These are phyloP conservation scores for Chalciporus piperatus DNA, from an alignment of 768 basidiomycete species.

Conservation along the genomic window DNA sequence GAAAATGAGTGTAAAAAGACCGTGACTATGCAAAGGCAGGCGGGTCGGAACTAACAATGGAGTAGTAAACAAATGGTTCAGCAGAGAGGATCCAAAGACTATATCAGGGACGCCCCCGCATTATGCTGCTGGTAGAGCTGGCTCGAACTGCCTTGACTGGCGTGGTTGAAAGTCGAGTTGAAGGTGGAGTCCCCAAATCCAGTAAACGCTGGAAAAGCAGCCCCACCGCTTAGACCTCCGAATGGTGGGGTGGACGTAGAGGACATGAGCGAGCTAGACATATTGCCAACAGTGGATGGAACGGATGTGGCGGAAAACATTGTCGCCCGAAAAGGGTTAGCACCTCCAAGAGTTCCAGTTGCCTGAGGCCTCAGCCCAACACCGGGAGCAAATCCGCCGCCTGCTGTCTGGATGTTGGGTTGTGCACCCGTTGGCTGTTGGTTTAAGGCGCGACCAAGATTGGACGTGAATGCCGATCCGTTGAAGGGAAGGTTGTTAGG, in stretches of 20 bases:
- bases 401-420: constrained; percentile 6
- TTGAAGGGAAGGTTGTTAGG: constrained; percentile 15
- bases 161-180: constrained; percentile 19
- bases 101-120: constrained; percentile 49
- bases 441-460: constrained; percentile 28
- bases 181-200: constrained; percentile 24
- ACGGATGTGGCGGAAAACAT: constrained; percentile 44
- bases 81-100: constrained; percentile 13
- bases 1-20: constrained; percentile 1
- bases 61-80: constrained; percentile 1
- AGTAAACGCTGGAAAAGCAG: constrained; percentile 7
- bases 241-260: constrained; percentile 29
- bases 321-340: constrained; percentile 67
- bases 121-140: constrained; percentile 40
- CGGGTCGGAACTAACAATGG: constrained; percentile 3
- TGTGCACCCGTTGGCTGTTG: constrained; percentile 33
- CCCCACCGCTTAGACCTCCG: constrained; percentile 16
- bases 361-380: constrained; percentile 55
- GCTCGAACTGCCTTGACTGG: constrained; percentile 15
- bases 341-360: constrained; percentile 48
- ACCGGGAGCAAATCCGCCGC: constrained; percentile 36
- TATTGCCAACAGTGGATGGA: not conserved
- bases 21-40: not conserved
- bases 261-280: constrained; percentile 11
- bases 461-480: constrained; percentile 10